phyloP scores from a whole-genome alignment of 1,284 basidiomycete genomes.

The Trametes polyzona region DNA sequence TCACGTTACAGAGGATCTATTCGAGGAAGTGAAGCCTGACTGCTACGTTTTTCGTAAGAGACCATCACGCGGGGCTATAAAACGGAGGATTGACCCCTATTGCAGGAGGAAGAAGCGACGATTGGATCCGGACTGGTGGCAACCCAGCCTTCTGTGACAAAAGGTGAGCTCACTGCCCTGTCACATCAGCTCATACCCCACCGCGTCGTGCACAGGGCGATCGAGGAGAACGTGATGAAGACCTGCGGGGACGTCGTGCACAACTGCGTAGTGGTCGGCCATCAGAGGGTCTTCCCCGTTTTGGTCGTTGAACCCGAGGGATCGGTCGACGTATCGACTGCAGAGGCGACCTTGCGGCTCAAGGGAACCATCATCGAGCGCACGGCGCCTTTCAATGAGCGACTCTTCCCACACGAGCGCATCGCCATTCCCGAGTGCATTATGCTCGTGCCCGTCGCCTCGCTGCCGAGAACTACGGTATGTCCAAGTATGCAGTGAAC shows the following conservation, averaged over 20 bases:
- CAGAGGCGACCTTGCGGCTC: not conserved
- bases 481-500: not conserved
- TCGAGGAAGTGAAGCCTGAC: slow-evolving; percentile 33
- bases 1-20: slow-evolving; percentile 36
- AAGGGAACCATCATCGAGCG: slow-evolving; percentile 23
- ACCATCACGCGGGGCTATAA: not conserved
- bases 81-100: not conserved
- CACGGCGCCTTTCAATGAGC: slow-evolving; percentile 23
- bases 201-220: slow-evolving; percentile 20
- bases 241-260: slow-evolving; percentile 27
- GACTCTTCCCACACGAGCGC: slow-evolving; percentile 28
- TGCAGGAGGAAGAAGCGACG: slow-evolving; percentile 32
- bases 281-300: slow-evolving; percentile 25
- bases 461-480: slow-evolving; percentile 25
- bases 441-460: slow-evolving; percentile 19
- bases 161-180: slow-evolving; percentile 18
- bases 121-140: slow-evolving; percentile 34
- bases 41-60: slow-evolving; percentile 31
- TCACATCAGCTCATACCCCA: not conserved
- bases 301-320: slow-evolving; percentile 29
- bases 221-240: slow-evolving; percentile 29
- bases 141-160: slow-evolving; percentile 33
- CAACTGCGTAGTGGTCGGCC: slow-evolving; percentile 31
- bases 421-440: slow-evolving; percentile 21
- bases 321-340: not conserved